Evolutionary conservation across 805 yeast genomes (phyloP), one percentile per base, ranked within the genome.

Genomic region (Pichia sporocuriosa): DNA sequence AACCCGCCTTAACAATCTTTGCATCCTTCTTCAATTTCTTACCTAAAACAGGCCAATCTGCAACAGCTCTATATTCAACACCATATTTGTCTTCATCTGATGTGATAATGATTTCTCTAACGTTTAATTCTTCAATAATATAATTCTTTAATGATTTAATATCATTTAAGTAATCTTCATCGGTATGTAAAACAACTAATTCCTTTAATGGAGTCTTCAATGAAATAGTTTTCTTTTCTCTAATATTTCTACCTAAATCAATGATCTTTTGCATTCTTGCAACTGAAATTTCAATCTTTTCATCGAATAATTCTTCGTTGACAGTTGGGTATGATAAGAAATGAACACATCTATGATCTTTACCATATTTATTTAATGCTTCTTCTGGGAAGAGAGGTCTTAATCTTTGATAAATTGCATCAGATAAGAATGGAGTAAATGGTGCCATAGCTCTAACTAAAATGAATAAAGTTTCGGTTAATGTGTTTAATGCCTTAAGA

Each of bases 21-120:
- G 85, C 94, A 56, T 89, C 97, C 61, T 81, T 80, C 79, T 88
- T 90, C 66, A 93, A 77, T 68, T 93, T 93, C 75, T 90, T 93
- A 69, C 99, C 99, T 53, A 93, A 75, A 17, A 88, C 86, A 44
- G 97, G 96, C 98, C 99, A 93, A 70, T 93, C 99, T 37, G 98
- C 98, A 63, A 85, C 94, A 32, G 90, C 97, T 50, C 75, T 78
- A 72, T 89, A 90, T 61, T 82, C 84, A 47, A 93, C 97, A 56
- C 89, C 93, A 61, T 89, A 90, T 59, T 82, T 80, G 54, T 73
- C 80, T 69, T 93, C 99, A 59, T 93, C 96, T 20, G 84, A 73
- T 17, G 97, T 88, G 55, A 93, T 81, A 55, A 86, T 69, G 41
- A 93, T 62, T 53, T 85, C 93, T 65, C 96, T 84, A 46, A 93